Evolutionary conservation across 805 yeast species (phyloP), one percentile per base, ranked within the genome.

Genomic region (Lachancea waltii): DNA sequence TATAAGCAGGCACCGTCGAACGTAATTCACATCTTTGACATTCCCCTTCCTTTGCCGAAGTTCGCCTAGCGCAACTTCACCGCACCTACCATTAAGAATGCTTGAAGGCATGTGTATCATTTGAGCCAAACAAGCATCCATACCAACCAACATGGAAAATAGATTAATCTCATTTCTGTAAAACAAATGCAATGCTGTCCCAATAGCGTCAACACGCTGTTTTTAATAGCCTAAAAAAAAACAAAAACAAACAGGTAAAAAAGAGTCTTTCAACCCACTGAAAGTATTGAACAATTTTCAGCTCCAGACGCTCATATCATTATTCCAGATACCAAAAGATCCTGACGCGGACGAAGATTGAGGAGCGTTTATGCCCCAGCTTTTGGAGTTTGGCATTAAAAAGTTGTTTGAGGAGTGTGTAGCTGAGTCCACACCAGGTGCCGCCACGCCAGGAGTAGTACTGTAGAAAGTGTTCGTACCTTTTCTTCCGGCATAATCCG

Each of bases 281-380:
- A 22, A 7, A 7, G 7, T 20, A 4, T 20, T 19, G 16, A 20
- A 16, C 8, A 23, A 14, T 10, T 9, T n/a, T 29, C 36, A 62
- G 43, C 64, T 59, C 67, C 67, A 63, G 33, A 63, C 67, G 36
- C 63, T 60, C 63, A 60, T 61, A 38, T 60, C 62, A 40, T 49
- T 57, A 39, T 52, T 55, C 63, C 63, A 58, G 28, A 58, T 49
- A 26, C 53, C 55, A 39, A 46, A 44, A 16, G 49, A 44, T 19
- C 41, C 35, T 10, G 35, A 30, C 6, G 31, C 31, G 9, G 36
- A 39, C 3, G 46, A 25, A 9, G 48, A 30, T 4, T 43, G 42
- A 3, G 44, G 20, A 32, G 45, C 49, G 21, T 44, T 49, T 5
- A 51, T 45, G 17, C 56, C 56, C 57, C 56, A 52, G 9, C 47